Evolutionary conservation across 208 protist genomes (phyloP).

Genomic region (Vickermania spadyakhi): DNA sequence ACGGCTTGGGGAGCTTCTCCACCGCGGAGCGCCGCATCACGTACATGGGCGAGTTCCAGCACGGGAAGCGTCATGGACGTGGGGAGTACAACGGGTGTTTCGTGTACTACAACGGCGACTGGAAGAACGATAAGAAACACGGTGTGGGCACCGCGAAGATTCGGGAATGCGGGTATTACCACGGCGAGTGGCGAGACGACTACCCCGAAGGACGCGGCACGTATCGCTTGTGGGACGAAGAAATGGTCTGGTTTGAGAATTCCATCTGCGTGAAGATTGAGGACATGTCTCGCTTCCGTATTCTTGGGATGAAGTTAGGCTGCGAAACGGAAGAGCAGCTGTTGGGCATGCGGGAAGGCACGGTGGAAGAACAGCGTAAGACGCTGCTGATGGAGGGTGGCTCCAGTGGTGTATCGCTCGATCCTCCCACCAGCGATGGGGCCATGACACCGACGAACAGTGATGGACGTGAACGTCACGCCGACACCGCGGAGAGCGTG

Average conservation of each 20-base stretch:
- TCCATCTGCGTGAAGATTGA: neutral
- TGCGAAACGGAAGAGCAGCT: no score
- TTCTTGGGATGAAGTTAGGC: neutral
- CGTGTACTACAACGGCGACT: slow-evolving; percentile 65
- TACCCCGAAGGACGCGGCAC: slow-evolving; percentile 42
- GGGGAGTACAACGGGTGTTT: slow-evolving; percentile 43
- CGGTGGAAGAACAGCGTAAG: no score
- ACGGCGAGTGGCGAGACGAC: slow-evolving; percentile 43
- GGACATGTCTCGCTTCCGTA: neutral
- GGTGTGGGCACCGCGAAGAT: slow-evolving; percentile 50
- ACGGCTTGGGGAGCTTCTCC: slow-evolving; percentile 50
- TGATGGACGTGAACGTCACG: no score
- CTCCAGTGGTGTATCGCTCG: no score
- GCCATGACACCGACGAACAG: no score
- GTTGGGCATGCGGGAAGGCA: no score
- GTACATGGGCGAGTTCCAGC: slow-evolving; percentile 56
- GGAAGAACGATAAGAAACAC: slow-evolving; percentile 54
- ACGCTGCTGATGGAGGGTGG: no score
- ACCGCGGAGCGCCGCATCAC: slow-evolving; percentile 5
- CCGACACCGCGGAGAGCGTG: no score
- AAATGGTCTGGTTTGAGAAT: neutral
- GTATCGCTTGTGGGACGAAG: slow-evolving; percentile 2
- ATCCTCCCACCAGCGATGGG: no score
- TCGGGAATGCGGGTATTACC: slow-evolving; percentile 27
- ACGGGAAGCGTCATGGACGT: slow-evolving; percentile 54